Evolutionary conservation across 2,329 filamentous ascomycete species (phyloP).

Genomic region (Colletotrichum euphorbiae): DNA sequence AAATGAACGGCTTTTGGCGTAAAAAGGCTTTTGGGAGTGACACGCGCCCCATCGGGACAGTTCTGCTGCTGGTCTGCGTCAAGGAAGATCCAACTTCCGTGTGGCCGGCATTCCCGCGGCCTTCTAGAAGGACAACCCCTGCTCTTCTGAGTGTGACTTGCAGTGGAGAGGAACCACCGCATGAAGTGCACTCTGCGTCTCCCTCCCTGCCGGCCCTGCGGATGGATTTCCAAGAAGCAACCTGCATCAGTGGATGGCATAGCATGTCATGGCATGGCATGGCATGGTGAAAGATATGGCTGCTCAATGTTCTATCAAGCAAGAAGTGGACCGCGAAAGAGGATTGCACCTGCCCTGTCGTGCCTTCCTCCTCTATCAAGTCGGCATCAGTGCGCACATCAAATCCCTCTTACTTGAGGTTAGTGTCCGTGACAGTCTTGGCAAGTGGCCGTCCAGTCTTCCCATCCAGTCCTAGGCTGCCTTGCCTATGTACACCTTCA

Average conservation of each 20-base stretch:
- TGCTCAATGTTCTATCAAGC: too few species aligned
- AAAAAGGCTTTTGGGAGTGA: background rate
- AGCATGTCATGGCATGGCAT: too few species aligned
- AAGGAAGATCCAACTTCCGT: constrained; percentile 31
- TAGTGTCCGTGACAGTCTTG: too few species aligned
- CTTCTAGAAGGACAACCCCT: constrained; percentile 38
- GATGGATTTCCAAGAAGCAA: background rate
- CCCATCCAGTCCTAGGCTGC: constrained; percentile 8
- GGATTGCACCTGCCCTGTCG: too few species aligned
- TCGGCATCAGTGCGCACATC: too few species aligned
- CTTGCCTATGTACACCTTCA: background rate
- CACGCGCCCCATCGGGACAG: constrained; percentile 8
- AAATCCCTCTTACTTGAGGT: too few species aligned
- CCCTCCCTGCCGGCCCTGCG: background rate
- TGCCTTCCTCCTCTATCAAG: too few species aligned
- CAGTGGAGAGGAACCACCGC: constrained; percentile 5
- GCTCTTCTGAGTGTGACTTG: background rate
- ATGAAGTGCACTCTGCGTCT: constrained; percentile 16
- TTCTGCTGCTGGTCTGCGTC: constrained; percentile 27
- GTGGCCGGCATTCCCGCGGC: constrained; percentile 25
- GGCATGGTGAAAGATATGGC: too few species aligned
- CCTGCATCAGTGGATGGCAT: too few species aligned
- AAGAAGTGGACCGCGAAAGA: background rate
- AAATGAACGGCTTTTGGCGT: background rate
- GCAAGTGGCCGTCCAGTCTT: constrained; percentile 15